Conservation (phyloP, 2,329 filamentous ascomycete genomes). For the Arthroderma sp. region DNA sequence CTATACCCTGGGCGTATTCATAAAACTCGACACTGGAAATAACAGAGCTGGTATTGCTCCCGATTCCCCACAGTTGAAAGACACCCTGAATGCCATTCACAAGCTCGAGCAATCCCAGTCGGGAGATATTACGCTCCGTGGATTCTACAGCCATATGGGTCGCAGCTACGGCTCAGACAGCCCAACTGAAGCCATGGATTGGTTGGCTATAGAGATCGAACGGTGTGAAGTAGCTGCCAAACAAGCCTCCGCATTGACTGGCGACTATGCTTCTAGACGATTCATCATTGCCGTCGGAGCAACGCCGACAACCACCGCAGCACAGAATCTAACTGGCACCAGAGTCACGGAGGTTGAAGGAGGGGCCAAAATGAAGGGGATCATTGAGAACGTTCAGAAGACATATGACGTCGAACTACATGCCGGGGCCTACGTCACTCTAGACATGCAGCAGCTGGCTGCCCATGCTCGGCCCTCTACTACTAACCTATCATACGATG, state of each 20-base stretch:
- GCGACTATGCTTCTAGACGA: slow-evolving; percentile 12
- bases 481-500: slow-evolving; percentile 22
- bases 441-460: slow-evolving; percentile 66
- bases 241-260: slow-evolving; percentile 7
- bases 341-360: slow-evolving; percentile 9
- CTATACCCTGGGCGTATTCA: slow-evolving; percentile 40
- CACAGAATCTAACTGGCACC: slow-evolving; percentile 42
- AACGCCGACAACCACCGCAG: slow-evolving; percentile 56
- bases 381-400: slow-evolving; percentile 7
- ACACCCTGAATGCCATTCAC: slow-evolving; percentile 14
- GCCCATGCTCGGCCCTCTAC: slow-evolving; percentile 44
- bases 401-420: slow-evolving; percentile 49
- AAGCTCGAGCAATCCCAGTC: slow-evolving; percentile 12
- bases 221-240: slow-evolving; percentile 23
- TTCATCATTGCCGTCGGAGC: slow-evolving; percentile 56
- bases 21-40: slow-evolving; percentile 62
- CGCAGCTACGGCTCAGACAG: slow-evolving; percentile 51
- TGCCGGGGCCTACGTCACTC: slow-evolving; percentile 59
- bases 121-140: slow-evolving; percentile 34
- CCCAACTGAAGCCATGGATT: slow-evolving; percentile 44
- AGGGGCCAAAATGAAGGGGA: slow-evolving; percentile 6
- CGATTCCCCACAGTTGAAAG: slow-evolving; percentile 24
- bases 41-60: slow-evolving; percentile 53
- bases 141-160: slow-evolving; percentile 60
- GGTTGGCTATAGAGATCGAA: slow-evolving; percentile 47